phyloP scores from a whole-genome alignment of 257 asterid species.

The Lithospermum erythrorhizon region DNA sequence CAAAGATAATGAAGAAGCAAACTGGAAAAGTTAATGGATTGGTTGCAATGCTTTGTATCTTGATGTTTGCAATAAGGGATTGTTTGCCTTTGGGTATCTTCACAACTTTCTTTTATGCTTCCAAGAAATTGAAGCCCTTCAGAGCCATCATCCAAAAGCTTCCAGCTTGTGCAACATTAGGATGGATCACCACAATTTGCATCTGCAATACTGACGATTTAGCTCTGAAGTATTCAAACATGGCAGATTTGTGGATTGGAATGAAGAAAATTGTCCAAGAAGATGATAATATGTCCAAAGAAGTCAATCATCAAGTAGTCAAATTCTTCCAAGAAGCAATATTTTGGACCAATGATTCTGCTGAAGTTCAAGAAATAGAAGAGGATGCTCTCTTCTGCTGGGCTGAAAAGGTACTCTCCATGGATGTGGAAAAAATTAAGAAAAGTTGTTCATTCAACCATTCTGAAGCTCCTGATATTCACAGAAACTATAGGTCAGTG shows the following conservation, averaged over 20 bases:
- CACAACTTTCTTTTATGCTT: conserved; percentile 16
- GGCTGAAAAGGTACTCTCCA: conserved; percentile 20
- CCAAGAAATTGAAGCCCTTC: conserved; percentile 16
- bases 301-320: conserved; percentile 2
- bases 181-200: conserved; percentile 27
- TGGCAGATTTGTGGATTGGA: conserved; percentile 38
- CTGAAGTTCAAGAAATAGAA: not conserved
- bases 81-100: conserved; percentile 36
- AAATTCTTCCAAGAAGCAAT: conserved; percentile 15
- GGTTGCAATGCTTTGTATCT: conserved; percentile 21
- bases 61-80: conserved; percentile 29
- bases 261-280: not conserved
- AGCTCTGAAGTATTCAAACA: conserved; percentile 8
- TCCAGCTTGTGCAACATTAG: conserved; percentile 18
- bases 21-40: conserved; percentile 15
- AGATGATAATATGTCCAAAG: conserved; percentile 1
- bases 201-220: conserved; percentile 13
- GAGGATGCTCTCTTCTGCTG: conserved; percentile 24
- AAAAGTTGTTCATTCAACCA: conserved; percentile 6
- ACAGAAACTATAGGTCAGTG: not conserved
- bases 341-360: not conserved
- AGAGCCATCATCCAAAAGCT: conserved; percentile 17
- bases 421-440: conserved; percentile 1
- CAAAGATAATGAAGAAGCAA: conserved; percentile 19
- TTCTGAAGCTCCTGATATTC: not conserved